Evolutionary conservation across 768 basidiomycete species (phyloP).

Genomic region (Hericium erinaceus): DNA sequence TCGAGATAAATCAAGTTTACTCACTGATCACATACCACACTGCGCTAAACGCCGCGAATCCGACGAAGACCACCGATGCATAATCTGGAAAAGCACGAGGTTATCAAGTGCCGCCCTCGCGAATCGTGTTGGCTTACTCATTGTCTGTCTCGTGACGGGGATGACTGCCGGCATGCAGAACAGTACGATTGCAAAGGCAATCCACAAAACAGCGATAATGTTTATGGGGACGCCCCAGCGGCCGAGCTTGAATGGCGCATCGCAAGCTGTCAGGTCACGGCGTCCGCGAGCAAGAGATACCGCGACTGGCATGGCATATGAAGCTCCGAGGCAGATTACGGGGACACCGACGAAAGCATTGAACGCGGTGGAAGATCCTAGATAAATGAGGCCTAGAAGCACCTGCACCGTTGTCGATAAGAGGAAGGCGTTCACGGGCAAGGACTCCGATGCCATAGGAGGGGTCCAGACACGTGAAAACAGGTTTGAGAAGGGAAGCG

Average conservation of each 20-base stretch:
- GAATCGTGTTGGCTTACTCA: slow-evolving; percentile 30
- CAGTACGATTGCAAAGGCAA: slow-evolving; percentile 49
- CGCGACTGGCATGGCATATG: slow-evolving; percentile 53
- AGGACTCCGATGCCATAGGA: slow-evolving; percentile 27
- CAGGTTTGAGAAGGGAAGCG: slow-evolving; percentile 42
- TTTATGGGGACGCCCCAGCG: slow-evolving; percentile 38
- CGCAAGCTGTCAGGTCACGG: slow-evolving; percentile 25
- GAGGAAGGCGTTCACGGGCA: slow-evolving; percentile 52
- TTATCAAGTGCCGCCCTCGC: neutral
- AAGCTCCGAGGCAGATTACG: slow-evolving; percentile 57
- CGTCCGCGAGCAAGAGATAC: slow-evolving; percentile 40
- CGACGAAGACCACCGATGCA: slow-evolving; percentile 58
- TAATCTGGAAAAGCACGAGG: slow-evolving; percentile 36
- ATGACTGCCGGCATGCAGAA: slow-evolving; percentile 62
- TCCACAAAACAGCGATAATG: slow-evolving; percentile 46
- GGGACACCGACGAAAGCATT: slow-evolving; percentile 62
- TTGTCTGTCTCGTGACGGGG: slow-evolving; percentile 41
- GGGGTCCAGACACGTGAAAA: slow-evolving; percentile 36
- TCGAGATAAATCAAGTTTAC: slow-evolving; percentile 15
- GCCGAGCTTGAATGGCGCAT: slow-evolving; percentile 45
- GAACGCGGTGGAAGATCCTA: slow-evolving; percentile 54
- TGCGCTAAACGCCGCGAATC: slow-evolving; percentile 47
- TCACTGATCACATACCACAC: slow-evolving; percentile 52
- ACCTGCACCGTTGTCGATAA: slow-evolving; percentile 51
- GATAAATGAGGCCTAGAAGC: slow-evolving; percentile 52